Evolutionary conservation across 2,329 filamentous ascomycete species (phyloP), one percentile per base, ranked within the genome.

Genomic region (Cordyceps cicadae): DNA sequence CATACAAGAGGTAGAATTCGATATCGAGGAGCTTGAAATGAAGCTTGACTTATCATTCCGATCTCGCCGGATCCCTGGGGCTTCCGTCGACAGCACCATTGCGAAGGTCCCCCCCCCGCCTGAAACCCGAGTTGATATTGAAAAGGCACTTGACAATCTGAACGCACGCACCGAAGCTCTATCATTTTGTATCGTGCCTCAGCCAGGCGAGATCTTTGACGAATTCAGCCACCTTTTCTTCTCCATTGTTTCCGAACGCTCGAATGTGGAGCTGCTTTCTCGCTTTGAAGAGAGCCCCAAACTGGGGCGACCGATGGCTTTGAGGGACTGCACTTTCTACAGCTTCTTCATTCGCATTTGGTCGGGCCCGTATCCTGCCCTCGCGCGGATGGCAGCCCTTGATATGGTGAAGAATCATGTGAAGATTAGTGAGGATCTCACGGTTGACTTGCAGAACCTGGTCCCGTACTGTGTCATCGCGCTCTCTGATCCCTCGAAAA

Each of bases 381-480:
- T 89, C 51, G 87, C 86, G 3, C 85, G 89, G 64, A 80, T 82
- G 59, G 81, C 86, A 9, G 90, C 92, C 12, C 74, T 96, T 54
- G 84, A 86, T 46, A 79, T 85, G 68, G 81, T 85, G 15, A 83
- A 85, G 62, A 77, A 77, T 34, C 77, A 79, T 29, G 71, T 91
- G 19, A 82, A 83, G 58, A 72, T 74, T 11, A 73, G 74, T 15
- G 79, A 81, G 62, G 77, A 76, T 59, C 71, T 69, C 24, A 76
- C 76, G 21, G 69, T 82, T 8, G 89, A 96, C 70, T 80, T 92
- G 54, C 93, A 97, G 70, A 83, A 85, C 12, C 71, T 97, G 19
- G 70, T 96, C n/a, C 93, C 93, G 2, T 97, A 96, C 73, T 78
- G 87, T 37, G 76, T 97, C 51, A 79, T 82, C 43, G 89, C 88